Percentiles rank a stretch among this genome's conserved stretches.
phyloP scores from a whole-genome alignment of 2,329 filamentous ascomycete species.

The Scytalidium sp. region DNA sequence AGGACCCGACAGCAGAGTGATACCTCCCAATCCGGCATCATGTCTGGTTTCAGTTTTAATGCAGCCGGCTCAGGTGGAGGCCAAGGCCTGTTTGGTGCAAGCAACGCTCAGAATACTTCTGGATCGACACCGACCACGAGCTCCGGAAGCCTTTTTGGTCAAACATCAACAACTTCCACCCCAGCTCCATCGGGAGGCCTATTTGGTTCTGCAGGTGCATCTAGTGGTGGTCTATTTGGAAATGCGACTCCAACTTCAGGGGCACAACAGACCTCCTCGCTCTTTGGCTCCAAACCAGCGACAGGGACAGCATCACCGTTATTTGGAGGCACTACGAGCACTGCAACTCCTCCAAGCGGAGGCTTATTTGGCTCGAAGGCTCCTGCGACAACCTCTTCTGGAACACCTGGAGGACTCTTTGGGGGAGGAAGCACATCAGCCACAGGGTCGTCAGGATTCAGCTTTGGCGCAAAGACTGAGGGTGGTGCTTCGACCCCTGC shows the following conservation, averaged over 20 bases:
- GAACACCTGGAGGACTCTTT: conserved; percentile 29
- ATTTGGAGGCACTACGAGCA: conserved; percentile 24
- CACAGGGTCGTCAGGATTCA: conserved; percentile 4
- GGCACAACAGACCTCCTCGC: conserved; percentile 1
- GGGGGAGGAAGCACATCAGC: conserved; percentile 6
- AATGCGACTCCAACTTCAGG: conserved; percentile 14
- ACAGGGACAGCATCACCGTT: conserved; percentile 11
- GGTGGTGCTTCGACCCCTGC: neutral
- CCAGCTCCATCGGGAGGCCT: conserved; percentile 4
- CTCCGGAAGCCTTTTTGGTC: conserved; percentile 28
- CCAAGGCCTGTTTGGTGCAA: conserved; percentile 2
- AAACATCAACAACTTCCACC: conserved; percentile 11
- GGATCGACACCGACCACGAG: conserved; percentile 6
- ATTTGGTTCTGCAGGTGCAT: conserved; percentile 6
- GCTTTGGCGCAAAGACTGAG: conserved; percentile 10
- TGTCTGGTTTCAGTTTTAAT: neutral
- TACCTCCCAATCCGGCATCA: neutral
- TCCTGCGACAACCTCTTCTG: conserved; percentile 20
- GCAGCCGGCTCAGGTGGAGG: neutral
- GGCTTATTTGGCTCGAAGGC: conserved; percentile 15
- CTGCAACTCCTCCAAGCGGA: conserved; percentile 22
- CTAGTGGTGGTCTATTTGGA: conserved; percentile 17
- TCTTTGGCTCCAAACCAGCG: neutral
- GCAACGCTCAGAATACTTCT: conserved; percentile 1
- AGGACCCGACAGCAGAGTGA: neutral